A percentile compares a stretch with the other conserved stretches of the same genome.
These are phyloP conservation scores for Hordeum marinum DNA, from an alignment of 176 grass and related monocot species.

Conservation along the genomic window DNA sequence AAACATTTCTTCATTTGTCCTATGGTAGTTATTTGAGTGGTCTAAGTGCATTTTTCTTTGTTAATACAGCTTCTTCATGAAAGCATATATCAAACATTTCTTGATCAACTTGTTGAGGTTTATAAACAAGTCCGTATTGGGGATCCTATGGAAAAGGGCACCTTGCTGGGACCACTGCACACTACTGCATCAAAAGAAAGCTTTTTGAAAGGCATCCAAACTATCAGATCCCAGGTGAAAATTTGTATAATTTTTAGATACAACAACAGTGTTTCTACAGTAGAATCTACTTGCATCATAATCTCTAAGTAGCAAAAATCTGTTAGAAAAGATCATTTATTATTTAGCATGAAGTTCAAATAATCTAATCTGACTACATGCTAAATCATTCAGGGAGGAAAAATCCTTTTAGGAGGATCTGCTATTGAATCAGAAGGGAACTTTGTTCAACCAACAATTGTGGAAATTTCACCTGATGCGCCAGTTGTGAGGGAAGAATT, in stretches of 20 bases:
- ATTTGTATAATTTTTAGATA: neutral
- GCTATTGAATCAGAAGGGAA: slow-evolving; percentile 82
- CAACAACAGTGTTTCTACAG: neutral
- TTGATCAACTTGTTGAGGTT: slow-evolving; percentile 89
- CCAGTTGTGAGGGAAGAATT: slow-evolving; percentile 92
- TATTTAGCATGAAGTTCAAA: slow-evolving; percentile 18
- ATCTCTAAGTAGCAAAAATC: neutral
- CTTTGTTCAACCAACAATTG: slow-evolving; percentile 85
- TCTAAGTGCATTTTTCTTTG: slow-evolving; percentile 13
- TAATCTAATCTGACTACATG: neutral
- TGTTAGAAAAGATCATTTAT: neutral
- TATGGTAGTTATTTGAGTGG: slow-evolving; percentile 5
- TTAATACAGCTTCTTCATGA: slow-evolving; percentile 82
- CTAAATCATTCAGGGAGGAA: slow-evolving; percentile 65
- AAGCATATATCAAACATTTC: slow-evolving; percentile 77
- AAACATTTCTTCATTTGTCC: neutral
- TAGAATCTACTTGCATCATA: neutral
- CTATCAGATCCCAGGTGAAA: slow-evolving; percentile 82
- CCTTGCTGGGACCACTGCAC: slow-evolving; percentile 83
- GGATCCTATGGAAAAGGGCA: slow-evolving; percentile 89
- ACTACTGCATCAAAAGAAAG: slow-evolving; percentile 78
- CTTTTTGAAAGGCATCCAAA: slow-evolving; percentile 82
- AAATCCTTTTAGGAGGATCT: slow-evolving; percentile 80
- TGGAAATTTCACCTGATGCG: slow-evolving; percentile 71
- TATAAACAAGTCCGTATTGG: slow-evolving; percentile 98